Conservation (phyloP, 2,329 filamentous ascomycete genomes). For the Ophiostoma piceae region DNA sequence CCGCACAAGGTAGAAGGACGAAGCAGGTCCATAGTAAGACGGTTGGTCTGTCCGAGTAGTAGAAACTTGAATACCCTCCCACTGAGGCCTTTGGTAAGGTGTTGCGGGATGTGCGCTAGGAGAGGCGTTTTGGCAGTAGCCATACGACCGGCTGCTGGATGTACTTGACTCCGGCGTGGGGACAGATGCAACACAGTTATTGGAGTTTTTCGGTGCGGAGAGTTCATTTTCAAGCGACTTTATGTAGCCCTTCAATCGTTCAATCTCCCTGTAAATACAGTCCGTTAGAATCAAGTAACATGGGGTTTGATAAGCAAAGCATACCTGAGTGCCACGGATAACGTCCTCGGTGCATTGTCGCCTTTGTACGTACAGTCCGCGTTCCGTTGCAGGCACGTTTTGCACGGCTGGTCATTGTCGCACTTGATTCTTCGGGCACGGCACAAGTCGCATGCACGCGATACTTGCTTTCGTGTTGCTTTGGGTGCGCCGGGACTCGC, state of each 20-base stretch:
- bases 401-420: conserved; percentile 37
- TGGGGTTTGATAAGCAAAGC: background rate
- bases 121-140: background rate
- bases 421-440: conserved; percentile 38
- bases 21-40: background rate
- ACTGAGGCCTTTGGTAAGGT: background rate
- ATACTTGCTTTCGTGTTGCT: conserved; percentile 28
- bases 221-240: background rate
- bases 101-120: background rate
- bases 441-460: conserved; percentile 37
- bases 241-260: background rate
- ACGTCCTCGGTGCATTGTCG: background rate
- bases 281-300: background rate
- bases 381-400: conserved; percentile 34
- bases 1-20: background rate
- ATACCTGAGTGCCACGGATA: background rate
- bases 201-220: background rate
- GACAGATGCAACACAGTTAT: background rate
- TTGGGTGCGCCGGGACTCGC: background rate
- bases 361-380: conserved; percentile 34
- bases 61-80: background rate
- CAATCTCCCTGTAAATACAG: background rate
- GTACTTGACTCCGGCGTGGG: background rate
- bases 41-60: background rate
- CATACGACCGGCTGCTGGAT: background rate